Percentiles rank a stretch among this genome's conserved stretches.
Conservation (phyloP, 352 stramenopile genomes). For the Phytophthora sojae region DNA sequence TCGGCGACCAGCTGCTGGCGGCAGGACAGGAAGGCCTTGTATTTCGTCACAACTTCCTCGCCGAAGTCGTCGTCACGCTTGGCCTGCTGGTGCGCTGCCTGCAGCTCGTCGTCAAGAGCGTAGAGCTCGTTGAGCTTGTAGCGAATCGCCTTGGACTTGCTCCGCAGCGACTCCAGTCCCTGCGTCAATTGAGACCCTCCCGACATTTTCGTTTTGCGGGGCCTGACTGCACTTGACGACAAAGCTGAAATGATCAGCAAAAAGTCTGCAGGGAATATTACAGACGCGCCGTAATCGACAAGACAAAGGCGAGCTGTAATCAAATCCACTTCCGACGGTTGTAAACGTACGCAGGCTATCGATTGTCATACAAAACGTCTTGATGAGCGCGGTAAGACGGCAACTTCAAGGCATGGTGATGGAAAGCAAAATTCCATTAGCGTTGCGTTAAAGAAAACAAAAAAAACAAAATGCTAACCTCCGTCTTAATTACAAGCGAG, state of each 20-base stretch:
- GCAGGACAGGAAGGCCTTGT: slow-evolving; percentile 59
- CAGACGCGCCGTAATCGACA: background rate
- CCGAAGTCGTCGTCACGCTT: slow-evolving; percentile 73
- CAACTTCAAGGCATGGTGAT: background rate
- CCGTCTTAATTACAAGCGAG: slow-evolving; percentile 39
- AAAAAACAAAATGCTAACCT: slow-evolving; percentile 30
- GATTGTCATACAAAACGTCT: background rate
- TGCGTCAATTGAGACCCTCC: slow-evolving; percentile 56
- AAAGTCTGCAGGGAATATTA: too few species aligned
- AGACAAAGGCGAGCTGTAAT: too few species aligned
- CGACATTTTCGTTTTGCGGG: slow-evolving; percentile 12
- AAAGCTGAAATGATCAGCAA: slow-evolving; percentile 24
- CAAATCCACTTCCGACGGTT: slow-evolving; percentile 1
- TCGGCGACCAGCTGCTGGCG: slow-evolving; percentile 58
- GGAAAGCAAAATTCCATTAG: slow-evolving; percentile 23
- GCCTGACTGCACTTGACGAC: background rate
- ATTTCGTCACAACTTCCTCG: slow-evolving; percentile 68
- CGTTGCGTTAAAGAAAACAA: slow-evolving; percentile 6
- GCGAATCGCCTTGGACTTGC: slow-evolving; percentile 38
- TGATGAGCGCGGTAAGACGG: too few species aligned
- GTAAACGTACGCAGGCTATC: background rate
- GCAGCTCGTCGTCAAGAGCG: slow-evolving; percentile 60
- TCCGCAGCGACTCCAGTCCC: slow-evolving; percentile 45
- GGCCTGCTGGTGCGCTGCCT: slow-evolving; percentile 57
- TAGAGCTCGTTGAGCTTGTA: slow-evolving; percentile 53